These are phyloP conservation scores for Syzygium grande DNA, from an alignment of 345 rosid species.

Conservation along the genomic window DNA sequence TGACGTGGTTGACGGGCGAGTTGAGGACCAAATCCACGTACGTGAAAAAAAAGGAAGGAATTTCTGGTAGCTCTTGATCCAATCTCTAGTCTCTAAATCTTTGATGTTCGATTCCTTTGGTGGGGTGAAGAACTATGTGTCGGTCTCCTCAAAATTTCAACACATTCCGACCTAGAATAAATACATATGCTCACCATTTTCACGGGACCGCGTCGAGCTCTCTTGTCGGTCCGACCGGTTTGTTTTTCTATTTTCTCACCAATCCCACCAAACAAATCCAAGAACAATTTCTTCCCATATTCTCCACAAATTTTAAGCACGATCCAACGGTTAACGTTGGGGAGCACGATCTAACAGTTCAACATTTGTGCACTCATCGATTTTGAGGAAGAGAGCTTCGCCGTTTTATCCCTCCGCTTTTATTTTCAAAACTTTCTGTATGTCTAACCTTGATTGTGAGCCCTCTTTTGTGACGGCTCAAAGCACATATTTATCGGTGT, in stretches of 20 bases:
- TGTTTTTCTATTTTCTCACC: not conserved
- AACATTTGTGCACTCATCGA: not conserved
- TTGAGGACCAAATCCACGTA: not conserved
- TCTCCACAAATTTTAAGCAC: not conserved
- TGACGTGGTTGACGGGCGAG: not conserved
- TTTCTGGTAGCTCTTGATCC: too few relatives aligned
- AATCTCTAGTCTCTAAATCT: too few relatives aligned
- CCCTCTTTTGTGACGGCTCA: not conserved
- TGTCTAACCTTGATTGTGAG: not conserved
- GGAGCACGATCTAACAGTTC: not conserved
- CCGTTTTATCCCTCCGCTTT: too few relatives aligned
- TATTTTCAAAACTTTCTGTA: not conserved
- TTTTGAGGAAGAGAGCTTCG: not conserved
- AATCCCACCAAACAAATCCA: not conserved
- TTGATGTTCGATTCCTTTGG: too few relatives aligned
- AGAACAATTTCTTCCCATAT: too few relatives aligned
- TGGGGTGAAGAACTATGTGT: too few relatives aligned
- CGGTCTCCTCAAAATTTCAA: not conserved
- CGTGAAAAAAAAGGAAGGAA: not conserved
- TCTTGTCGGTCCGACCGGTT: not conserved
- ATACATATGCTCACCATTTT: not conserved
- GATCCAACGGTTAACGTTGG: not conserved
- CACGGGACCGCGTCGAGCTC: rapidly evolving
- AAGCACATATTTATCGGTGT: too few relatives aligned
- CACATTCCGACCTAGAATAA: not conserved